phyloP scores from a whole-genome alignment of 2,329 filamentous ascomycete species.

The Bipolaris zeicola region DNA sequence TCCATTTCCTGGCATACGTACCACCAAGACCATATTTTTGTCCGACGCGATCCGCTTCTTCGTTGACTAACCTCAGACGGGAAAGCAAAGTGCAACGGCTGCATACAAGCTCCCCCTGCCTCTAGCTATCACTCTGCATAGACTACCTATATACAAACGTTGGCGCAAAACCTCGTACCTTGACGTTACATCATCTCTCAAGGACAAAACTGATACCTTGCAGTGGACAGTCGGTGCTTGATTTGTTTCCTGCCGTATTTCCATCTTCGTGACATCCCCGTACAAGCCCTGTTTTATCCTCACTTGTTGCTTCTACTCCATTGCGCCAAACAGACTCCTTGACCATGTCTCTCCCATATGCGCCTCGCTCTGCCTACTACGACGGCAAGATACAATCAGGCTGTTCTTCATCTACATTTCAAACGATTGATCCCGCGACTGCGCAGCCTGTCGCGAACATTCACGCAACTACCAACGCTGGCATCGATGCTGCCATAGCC shows the following conservation, averaged over 20 bases:
- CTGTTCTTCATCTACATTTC: slow-evolving; percentile 67
- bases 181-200: slow-evolving; percentile 4
- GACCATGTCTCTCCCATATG: slow-evolving; percentile 50
- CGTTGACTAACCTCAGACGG: slow-evolving; percentile 1
- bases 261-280: slow-evolving; percentile 4
- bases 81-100: slow-evolving; percentile 6
- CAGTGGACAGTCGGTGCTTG: slow-evolving; percentile 5
- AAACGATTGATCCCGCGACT: slow-evolving; percentile 75
- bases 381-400: slow-evolving; percentile 70
- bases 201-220: slow-evolving; percentile 5
- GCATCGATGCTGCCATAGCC: slow-evolving; percentile 73
- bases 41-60: background rate
- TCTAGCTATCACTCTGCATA: background rate
- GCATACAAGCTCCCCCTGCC: slow-evolving; percentile 2
- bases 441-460: slow-evolving; percentile 72
- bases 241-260: background rate
- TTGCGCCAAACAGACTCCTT: slow-evolving; percentile 6
- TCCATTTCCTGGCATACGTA: background rate
- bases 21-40: background rate
- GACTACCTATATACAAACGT: background rate
- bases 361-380: slow-evolving; percentile 72
- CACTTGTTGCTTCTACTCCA: background rate
- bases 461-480: slow-evolving; percentile 68
- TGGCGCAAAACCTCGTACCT: background rate
- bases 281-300: background rate